Evolutionary conservation across 169 alveolate genomes (phyloP), one percentile per base, ranked within the genome.

Genomic region (Plasmodium yoelii): DNA sequence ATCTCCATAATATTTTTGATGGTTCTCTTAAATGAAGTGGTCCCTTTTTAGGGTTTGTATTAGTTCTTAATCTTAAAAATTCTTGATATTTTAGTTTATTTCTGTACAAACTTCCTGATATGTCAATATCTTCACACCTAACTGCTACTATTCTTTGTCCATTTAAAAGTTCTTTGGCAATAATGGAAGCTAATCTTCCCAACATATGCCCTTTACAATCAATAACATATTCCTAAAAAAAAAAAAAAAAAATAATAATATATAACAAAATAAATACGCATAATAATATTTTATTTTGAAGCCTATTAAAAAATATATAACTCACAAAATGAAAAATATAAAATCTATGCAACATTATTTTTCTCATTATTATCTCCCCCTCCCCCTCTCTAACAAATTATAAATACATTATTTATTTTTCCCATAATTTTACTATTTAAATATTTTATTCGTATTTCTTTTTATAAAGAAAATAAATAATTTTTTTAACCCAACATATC

Each of bases 151-250:
- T 94, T 94, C 96, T 96, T 97, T 98, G 99, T 18, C 99, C 99
- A 69, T 95, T 96, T 84, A 98, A 95, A 55, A 98, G 95, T 93
- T 98, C 99, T 96, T 99, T 99, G 34, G 99, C 99, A 34, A 99
- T 97, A 47, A 96, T 94, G 55, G 99, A 97, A 19, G 99, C 99
- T 86, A 99, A 95, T 90, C 99, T 98, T 61, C 99, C 99, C 87
- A 98, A 86, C 74, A 99, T 92, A 94, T 98, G 99, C 80, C 99
- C 99, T 90, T 97, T 97, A 93, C 99, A 98, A 93, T 99, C 99
- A 71, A 99, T 96, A 56, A 99, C 98, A 57, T 98, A 92, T 75
- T 93, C 97, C 95, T 95, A 71, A 42, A 63, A 51, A 19, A 51
- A 5, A 18, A 71, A 42, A 63, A 51, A 19, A 51, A 5, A 18